A percentile compares a stretch with the other conserved stretches of the same genome.
These are phyloP conservation scores for Hsuehochloa calcarea DNA, from an alignment of 176 grass and related monocot species.

Conservation along the genomic window DNA sequence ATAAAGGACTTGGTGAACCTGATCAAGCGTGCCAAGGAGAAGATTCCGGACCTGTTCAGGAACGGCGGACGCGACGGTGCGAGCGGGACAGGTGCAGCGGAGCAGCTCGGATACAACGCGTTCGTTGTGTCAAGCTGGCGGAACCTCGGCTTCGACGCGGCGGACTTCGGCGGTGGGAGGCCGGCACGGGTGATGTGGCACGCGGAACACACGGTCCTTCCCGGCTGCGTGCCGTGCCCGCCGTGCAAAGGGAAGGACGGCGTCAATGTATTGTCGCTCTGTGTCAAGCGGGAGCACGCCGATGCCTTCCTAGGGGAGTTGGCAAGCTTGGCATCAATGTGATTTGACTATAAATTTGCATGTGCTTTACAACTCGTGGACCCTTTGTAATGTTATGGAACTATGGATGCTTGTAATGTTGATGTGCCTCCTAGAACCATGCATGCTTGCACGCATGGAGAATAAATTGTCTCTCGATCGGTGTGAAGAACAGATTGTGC, in stretches of 20 bases:
- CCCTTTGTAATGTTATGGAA: too few relatives aligned
- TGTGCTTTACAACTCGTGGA: too few relatives aligned
- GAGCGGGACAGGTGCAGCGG: background rate
- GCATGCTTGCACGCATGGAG: too few relatives aligned
- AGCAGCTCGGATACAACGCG: background rate
- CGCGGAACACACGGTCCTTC: background rate
- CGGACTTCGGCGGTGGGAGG: background rate
- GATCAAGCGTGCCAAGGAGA: background rate
- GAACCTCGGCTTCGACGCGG: conserved; percentile 1
- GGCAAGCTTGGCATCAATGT: background rate
- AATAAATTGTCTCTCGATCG: too few relatives aligned
- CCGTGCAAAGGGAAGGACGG: background rate
- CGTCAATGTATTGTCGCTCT: background rate
- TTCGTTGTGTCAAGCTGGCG: background rate
- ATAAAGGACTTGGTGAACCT: background rate
- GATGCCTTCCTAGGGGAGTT: background rate
- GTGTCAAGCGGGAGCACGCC: conserved; percentile 24
- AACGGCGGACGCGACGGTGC: background rate
- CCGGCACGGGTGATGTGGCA: background rate
- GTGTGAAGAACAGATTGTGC: too few relatives aligned
- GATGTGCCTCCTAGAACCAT: too few relatives aligned
- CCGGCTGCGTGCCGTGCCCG: conserved; percentile 11
- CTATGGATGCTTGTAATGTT: too few relatives aligned
- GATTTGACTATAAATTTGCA: too few relatives aligned
- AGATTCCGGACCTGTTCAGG: background rate